These are phyloP conservation scores for Umbelopsis vinacea DNA, from an alignment of 192 early-diverging fungal genomes.

Conservation along the genomic window DNA sequence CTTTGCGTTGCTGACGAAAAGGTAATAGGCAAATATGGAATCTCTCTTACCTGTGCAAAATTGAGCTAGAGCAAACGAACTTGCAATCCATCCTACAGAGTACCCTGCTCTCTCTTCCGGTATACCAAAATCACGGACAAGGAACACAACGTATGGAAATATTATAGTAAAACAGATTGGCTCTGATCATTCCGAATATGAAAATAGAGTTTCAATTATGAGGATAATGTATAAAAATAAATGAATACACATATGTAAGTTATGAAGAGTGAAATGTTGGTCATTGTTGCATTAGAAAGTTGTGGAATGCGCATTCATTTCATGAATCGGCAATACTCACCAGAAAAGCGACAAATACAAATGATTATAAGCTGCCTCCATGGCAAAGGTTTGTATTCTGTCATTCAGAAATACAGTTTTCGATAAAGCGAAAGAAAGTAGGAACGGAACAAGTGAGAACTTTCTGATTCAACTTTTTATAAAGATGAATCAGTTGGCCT, in stretches of 20 bases:
- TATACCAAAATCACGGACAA: conserved; percentile 69
- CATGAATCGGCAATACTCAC: neutral
- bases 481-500: too few relatives aligned
- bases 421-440: neutral
- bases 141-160: conserved; percentile 23
- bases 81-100: conserved; percentile 50
- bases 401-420: neutral
- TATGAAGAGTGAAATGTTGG: neutral
- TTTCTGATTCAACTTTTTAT: neutral
- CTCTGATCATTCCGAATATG: neutral
- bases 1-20: neutral
- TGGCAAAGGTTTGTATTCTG: conserved; percentile 7
- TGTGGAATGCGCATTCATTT: neutral
- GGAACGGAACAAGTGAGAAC: neutral
- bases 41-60: conserved; percentile 43
- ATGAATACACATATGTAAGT: neutral
- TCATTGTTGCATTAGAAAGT: neutral
- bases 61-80: conserved; percentile 58
- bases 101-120: conserved; percentile 58
- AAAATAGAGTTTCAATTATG: neutral
- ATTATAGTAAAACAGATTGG: conserved; percentile 29
- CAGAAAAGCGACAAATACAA: conserved; percentile 27
- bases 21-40: neutral
- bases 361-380: conserved; percentile 23
- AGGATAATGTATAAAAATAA: neutral